A percentile compares a stretch with the other conserved stretches of the same genome.
Evolutionary conservation across 2,329 filamentous ascomycete genomes (phyloP).

Genomic region (Cladobotryum protrusum): DNA sequence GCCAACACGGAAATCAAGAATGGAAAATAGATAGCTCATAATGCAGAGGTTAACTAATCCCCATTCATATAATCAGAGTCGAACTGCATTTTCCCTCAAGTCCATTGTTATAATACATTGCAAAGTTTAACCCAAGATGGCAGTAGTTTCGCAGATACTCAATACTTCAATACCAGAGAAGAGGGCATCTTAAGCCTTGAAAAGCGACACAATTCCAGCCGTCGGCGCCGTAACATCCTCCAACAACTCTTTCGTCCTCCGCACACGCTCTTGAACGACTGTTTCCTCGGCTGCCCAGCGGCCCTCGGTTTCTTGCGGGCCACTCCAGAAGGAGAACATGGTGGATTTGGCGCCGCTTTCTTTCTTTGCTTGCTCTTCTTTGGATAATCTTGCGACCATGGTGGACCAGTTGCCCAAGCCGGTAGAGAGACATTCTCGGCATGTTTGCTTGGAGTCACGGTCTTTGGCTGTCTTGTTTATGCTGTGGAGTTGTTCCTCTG

Average conservation of each 20-base stretch:
- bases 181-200: conserved; percentile 31
- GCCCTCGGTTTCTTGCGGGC: conserved; percentile 31
- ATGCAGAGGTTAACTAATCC: too few species aligned
- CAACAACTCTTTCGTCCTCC: conserved; percentile 45
- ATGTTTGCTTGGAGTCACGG: conserved; percentile 44
- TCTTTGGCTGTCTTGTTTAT: conserved; percentile 26
- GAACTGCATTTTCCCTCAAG: too few species aligned
- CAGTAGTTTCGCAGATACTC: too few species aligned
- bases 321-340: conserved; percentile 33
- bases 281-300: conserved; percentile 51
- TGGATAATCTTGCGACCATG: conserved; percentile 66
- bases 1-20: too few species aligned
- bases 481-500: conserved; percentile 59
- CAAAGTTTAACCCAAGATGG: too few species aligned
- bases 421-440: conserved; percentile 68
- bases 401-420: conserved; percentile 75
- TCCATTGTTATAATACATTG: too few species aligned
- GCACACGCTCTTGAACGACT: conserved; percentile 46
- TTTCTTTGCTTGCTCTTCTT: conserved; percentile 38
- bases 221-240: conserved; percentile 39
- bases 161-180: too few species aligned
- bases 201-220: conserved; percentile 29
- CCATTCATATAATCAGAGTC: too few species aligned
- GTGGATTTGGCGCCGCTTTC: conserved; percentile 26
- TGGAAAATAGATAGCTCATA: too few species aligned